Evolutionary conservation across 768 basidiomycete species (phyloP).

Genomic region (Guyanaporus albipodus): DNA sequence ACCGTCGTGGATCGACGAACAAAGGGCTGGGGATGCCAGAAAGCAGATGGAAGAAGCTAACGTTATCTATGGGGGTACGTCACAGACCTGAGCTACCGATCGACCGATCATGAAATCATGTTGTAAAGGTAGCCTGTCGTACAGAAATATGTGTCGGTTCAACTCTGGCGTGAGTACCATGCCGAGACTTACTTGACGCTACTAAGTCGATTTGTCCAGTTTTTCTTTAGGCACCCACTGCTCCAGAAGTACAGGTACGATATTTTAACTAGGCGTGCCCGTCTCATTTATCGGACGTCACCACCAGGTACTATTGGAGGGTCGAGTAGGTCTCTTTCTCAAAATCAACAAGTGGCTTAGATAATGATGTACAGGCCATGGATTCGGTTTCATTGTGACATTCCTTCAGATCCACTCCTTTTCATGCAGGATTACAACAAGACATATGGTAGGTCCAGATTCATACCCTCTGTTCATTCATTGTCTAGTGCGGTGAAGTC

Average conservation of each 20-base stretch:
- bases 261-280: neutral
- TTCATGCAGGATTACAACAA: conserved; percentile 53
- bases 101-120: neutral
- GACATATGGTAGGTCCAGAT: conserved; percentile 41
- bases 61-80: conserved; percentile 48
- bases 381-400: conserved; percentile 52
- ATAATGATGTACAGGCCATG: conserved; percentile 37
- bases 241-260: conserved; percentile 30
- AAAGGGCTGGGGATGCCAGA: conserved; percentile 47
- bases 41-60: conserved; percentile 47
- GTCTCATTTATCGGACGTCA: neutral
- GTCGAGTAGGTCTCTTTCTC: conserved; percentile 21
- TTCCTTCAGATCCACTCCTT: conserved; percentile 47
- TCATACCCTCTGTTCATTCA: neutral
- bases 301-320: conserved; percentile 28
- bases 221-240: conserved; percentile 43
- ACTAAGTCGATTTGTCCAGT: conserved; percentile 27
- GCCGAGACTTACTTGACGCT: neutral
- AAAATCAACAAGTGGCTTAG: conserved; percentile 33
- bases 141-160: conserved; percentile 76
- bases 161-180: conserved; percentile 55
- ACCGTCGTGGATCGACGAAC: conserved; percentile 70
- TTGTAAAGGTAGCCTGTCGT: conserved; percentile 26
- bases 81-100: neutral
- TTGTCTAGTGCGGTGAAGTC: neutral